phyloP scores from a whole-genome alignment of 495 filamentous ascomycete species.

The Penicillium pancosmium region DNA sequence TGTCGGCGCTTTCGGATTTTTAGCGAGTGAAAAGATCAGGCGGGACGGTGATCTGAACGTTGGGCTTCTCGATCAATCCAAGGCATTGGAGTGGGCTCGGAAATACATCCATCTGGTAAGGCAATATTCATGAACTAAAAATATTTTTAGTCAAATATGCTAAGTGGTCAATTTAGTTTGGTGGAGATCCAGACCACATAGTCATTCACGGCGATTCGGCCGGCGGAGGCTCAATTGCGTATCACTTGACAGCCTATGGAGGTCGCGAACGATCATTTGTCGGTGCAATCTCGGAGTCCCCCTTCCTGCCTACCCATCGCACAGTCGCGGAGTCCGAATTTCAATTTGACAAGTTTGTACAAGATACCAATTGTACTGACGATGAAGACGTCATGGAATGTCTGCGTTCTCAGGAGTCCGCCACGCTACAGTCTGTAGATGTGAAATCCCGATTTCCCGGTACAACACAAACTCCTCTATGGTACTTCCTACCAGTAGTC shows the following conservation, averaged over 20 bases:
- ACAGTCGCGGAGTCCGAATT: constrained; percentile 62
- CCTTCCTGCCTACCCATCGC: constrained; percentile 62
- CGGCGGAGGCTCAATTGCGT: constrained; percentile 63
- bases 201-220: constrained; percentile 70
- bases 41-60: constrained; percentile 55
- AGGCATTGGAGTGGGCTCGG: constrained; percentile 65
- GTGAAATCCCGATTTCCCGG: constrained; percentile 54
- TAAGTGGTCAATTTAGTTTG: constrained; percentile 47
- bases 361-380: constrained; percentile 49
- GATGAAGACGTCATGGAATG: constrained; percentile 52
- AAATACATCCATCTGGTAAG: constrained; percentile 46
- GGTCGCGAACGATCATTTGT: constrained; percentile 56
- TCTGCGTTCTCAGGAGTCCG: constrained; percentile 52
- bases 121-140: background rate
- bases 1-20: constrained; percentile 69
- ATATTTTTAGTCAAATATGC: background rate
- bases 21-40: constrained; percentile 61
- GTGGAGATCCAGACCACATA: constrained; percentile 69
- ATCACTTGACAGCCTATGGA: constrained; percentile 65
- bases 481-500: constrained; percentile 58
- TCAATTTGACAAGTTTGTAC: constrained; percentile 59
- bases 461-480: constrained; percentile 35
- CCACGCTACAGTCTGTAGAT: constrained; percentile 52
- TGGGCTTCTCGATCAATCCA: constrained; percentile 68
- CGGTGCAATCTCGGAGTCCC: constrained; percentile 60